Evolutionary conservation across 1,139 yeast species (phyloP), one percentile per base, ranked within the genome.

Genomic region (Scheffersomyces illinoinensis): DNA sequence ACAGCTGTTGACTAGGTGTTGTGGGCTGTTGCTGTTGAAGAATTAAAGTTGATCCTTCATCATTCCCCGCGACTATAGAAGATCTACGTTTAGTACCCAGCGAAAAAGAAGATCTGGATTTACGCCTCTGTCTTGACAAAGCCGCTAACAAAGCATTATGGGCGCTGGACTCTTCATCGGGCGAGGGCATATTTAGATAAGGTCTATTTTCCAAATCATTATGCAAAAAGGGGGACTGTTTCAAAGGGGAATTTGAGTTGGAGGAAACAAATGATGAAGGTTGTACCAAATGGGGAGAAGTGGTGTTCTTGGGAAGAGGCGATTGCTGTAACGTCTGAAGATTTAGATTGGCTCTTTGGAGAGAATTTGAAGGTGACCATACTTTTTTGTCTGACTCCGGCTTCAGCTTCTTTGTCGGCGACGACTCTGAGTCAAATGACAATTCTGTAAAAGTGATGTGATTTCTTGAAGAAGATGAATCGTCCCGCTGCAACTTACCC

Each of bases 61-160:
- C 52, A 17, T 54, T 48, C 21, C 53, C 14, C 2, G 43, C 46
- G 39, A 56, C 53, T 5, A 60, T 33, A 10, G 60, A 58, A 5
- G 61, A 48, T 14, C 59, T 53, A 20, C 57, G 57, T 51, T 58
- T 59, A 7, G 60, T 51, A 3, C 62, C 63, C 46, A 64, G 59
- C 17, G 62, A 59, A 47, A 68, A 64, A 2, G 71, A 67, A 2
- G 67, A 57, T 47, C 72, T 62, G 18, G 73, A 66, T 56, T 66
- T 68, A 46, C 71, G 62, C 56, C 69, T 62, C 57, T 74, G 77
- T 54, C 81, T 63, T 10, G 74, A 70, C 50, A 79, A 66, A 0
- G 84, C 81, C 1, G 83, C 82, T 63, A 78, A 67, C 53, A 80
- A 70, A 3, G 84, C 84, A 61, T 73, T 73, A 58, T 79, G 84